Base-by-base conservation (phyloP, 305 asterid species). In the Lippia alba region DNA sequence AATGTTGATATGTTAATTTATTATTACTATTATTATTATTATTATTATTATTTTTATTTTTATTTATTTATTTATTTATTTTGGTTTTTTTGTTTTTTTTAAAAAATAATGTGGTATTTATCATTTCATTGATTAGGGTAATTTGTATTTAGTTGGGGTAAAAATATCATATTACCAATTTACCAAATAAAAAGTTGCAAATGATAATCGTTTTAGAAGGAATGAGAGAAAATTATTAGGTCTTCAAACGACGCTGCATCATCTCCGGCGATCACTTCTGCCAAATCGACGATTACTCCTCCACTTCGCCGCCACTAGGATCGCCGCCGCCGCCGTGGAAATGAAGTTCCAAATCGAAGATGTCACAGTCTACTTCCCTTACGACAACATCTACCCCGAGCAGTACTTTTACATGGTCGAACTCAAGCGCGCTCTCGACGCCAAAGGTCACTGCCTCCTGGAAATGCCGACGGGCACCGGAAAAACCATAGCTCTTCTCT, bases 381-480 rank as follows among this genome's bases (percentile, higher is more conserved):
- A 94, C 66, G 97, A 89, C 72, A 86, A 92, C 89, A 92, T 94
- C 61, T 94, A 94, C 79, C 99, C 99, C 8, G 98, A 94, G 61
- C 99, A 94, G 72, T 90, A 94, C 77, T 74, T 85, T 3, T 94
- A 94, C 89, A 94, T 94, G 99, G 77, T 92, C 70, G 99, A 94
- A 63, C 93, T 94, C 73, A 94, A 94, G 48, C 94, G 99, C 59
- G 84, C 98, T 45, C 91, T 94, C 64, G 99, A 94, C 65, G 98
- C 99, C 74, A 86, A 81, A 69, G 99, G 99, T 14, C 98, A 94
- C 66, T 90, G 92, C 78, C 91, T 94, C 44, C 85, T 94, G 3
- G 99, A 94, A 65, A 94, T 94, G 99, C 98, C 99, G 11, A 94
- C 99, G 0, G 99, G 99, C 39, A 94, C 99, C 50, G 98, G 99